Base-by-base conservation (phyloP, 371 early-diverging fungal genomes). In the Lichtheimia ramosa region DNA sequence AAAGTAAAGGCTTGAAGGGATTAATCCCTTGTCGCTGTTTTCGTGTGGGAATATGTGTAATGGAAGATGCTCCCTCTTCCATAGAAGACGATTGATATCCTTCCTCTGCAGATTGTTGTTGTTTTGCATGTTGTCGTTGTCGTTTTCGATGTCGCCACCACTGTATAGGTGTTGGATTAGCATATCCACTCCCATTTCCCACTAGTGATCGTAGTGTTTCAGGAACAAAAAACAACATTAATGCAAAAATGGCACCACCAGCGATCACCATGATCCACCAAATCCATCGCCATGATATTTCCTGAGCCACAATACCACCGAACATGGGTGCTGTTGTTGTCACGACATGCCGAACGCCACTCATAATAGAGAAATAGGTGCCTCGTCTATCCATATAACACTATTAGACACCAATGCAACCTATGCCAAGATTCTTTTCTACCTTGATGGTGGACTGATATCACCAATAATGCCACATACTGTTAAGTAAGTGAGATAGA, bases 391-490 rank as follows among this genome's bases (percentile, higher is more conserved):
- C 54, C 23, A 51, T 39, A 43, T 13, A 34, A 8, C 34, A 34
- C 5, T 34, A 8, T 34, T 8, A 34, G 34, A 34, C 8, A 34
- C 34, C 10, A 6, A 34, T 8, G 10, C 15, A 13, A 3, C 54
- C 21, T 25, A 12, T 15, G 5, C 41, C 7, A n/a, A 23, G 10
- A 16, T 15, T 20, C 15, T 43, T 56, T 27, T 49, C 56, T 83
- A 74, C 49, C 23, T 25, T 51, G 83, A 79, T 41, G 75, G 72
- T 28, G 75, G 71, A 27, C 77, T 81, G 43, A 85, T 71, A 52
- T 86, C 85, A 3, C 82, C 73, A 5, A 86, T 71, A 7, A 83
- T 77, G 0, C 87, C 87, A 3, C 81, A 81, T 2, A 86, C 87
- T 10, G 53, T 39, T 14, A 75, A 12, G 15, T 6, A 25, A 15